These are phyloP conservation scores for Leishmania martiniquensis DNA, from an alignment of 208 protist species.

Conservation along the genomic window DNA sequence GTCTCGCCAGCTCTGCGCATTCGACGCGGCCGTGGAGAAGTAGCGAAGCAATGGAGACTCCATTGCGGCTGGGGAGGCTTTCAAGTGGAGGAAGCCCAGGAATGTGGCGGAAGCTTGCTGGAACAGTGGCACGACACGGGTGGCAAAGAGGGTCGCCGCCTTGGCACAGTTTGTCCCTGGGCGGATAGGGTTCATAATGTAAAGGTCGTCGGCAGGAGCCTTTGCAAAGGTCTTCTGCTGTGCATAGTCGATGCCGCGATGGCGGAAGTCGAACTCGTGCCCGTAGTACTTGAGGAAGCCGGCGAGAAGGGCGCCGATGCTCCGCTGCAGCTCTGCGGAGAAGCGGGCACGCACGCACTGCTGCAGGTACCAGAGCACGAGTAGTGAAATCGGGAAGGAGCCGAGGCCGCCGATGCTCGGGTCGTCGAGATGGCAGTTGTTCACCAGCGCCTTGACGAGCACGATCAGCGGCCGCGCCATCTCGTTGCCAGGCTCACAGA, in stretches of 20 bases:
- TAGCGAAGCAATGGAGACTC: constrained; percentile 19
- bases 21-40: constrained; percentile 11
- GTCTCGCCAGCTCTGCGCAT: constrained; percentile 18
- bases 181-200: constrained; percentile 73
- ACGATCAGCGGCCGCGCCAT: constrained; percentile 77
- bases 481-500: constrained; percentile 59
- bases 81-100: constrained; percentile 37
- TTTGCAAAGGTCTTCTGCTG: constrained; percentile 57
- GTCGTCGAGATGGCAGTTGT: constrained; percentile 63
- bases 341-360: constrained; percentile 43
- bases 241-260: constrained; percentile 69
- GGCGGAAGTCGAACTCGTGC: constrained; percentile 56
- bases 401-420: constrained; percentile 83
- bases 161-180: constrained; percentile 66
- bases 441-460: constrained; percentile 75
- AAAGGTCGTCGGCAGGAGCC: constrained; percentile 44
- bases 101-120: constrained; percentile 40
- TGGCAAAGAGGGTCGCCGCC: constrained; percentile 58
- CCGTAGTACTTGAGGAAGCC: constrained; percentile 85
- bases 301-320: constrained; percentile 55
- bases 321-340: constrained; percentile 41
- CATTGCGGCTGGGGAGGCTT: constrained; percentile 21
- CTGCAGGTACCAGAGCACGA: constrained; percentile 84
- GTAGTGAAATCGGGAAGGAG: constrained; percentile 81
- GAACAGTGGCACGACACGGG: constrained; percentile 58